phyloP scores from a whole-genome alignment of 306 rosid genomes.

The Oxytropis ochrocephala region DNA sequence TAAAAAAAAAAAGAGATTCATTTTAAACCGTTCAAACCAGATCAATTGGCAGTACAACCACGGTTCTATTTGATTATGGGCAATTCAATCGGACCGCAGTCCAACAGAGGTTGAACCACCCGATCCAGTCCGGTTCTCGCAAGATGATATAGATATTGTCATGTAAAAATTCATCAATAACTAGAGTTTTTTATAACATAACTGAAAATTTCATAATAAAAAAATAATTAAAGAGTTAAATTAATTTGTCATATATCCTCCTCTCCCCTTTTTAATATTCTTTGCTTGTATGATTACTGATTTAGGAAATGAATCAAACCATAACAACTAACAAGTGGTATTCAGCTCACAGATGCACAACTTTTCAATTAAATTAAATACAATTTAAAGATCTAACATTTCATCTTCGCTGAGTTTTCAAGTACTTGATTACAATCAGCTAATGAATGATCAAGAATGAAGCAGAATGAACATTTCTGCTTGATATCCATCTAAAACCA shows the following conservation, averaged over 20 bases:
- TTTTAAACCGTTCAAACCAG: too few relatives aligned
- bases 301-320: constrained; percentile 9
- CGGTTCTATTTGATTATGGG: too few relatives aligned
- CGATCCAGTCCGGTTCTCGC: too few relatives aligned
- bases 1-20: too few relatives aligned
- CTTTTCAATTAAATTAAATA: not conserved
- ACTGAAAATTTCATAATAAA: not conserved
- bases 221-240: not conserved
- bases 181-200: too few relatives aligned
- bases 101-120: too few relatives aligned
- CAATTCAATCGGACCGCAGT: too few relatives aligned
- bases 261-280: not conserved
- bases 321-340: not conserved
- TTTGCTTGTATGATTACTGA: not conserved
- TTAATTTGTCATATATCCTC: not conserved
- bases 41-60: too few relatives aligned
- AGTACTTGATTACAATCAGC: constrained; percentile 25
- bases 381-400: constrained; percentile 18
- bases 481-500: constrained; percentile 19
- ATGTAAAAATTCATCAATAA: too few relatives aligned
- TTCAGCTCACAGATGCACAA: constrained; percentile 4
- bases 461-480: constrained; percentile 20
- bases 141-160: too few relatives aligned
- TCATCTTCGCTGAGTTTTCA: constrained; percentile 25
- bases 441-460: constrained; percentile 52